Evolutionary conservation across 2,329 filamentous ascomycete genomes (phyloP).

Genomic region (Hypoxylon sp.): DNA sequence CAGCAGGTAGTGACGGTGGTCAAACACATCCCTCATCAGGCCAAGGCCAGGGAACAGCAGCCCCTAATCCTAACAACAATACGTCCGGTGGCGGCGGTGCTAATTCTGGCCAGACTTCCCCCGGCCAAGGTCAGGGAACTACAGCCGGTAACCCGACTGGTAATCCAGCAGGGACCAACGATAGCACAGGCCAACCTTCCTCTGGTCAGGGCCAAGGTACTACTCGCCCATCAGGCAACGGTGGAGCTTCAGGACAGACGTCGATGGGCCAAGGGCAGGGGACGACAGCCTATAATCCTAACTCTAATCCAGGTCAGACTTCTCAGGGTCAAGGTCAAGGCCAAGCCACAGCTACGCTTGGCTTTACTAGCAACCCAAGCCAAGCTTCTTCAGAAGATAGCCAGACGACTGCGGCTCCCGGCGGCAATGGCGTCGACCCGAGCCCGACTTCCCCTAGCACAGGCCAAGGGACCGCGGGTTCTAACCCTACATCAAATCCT

Average conservation of each 20-base stretch:
- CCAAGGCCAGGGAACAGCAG: conserved; percentile 22
- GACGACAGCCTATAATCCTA: conserved; percentile 15
- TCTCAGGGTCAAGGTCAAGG: conserved; percentile 10
- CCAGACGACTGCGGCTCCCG: background rate
- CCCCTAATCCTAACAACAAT: conserved; percentile 8
- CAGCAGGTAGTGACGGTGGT: conserved; percentile 16
- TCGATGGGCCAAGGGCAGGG: conserved; percentile 15
- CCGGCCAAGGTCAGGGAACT: conserved; percentile 8
- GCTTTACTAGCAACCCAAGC: conserved; percentile 1
- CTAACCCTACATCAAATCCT: background rate
- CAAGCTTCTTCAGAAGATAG: conserved; percentile 5
- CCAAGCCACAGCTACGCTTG: conserved; percentile 17
- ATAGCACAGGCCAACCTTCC: background rate
- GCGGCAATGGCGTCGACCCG: conserved; percentile 1
- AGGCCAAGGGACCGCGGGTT: background rate
- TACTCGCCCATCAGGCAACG: conserved; percentile 1
- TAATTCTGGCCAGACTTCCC: background rate
- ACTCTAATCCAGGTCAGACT: background rate
- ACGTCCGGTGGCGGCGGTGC: background rate
- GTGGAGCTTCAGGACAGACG: background rate
- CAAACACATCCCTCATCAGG: conserved; percentile 18
- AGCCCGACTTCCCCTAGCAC: conserved; percentile 4
- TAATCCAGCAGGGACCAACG: background rate
- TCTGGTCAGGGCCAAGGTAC: conserved; percentile 15
- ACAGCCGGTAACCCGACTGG: conserved; percentile 1